Evolutionary conservation across 495 filamentous ascomycete genomes (phyloP), one percentile per base, ranked within the genome.

Genomic region (Penicillium malachiteum): DNA sequence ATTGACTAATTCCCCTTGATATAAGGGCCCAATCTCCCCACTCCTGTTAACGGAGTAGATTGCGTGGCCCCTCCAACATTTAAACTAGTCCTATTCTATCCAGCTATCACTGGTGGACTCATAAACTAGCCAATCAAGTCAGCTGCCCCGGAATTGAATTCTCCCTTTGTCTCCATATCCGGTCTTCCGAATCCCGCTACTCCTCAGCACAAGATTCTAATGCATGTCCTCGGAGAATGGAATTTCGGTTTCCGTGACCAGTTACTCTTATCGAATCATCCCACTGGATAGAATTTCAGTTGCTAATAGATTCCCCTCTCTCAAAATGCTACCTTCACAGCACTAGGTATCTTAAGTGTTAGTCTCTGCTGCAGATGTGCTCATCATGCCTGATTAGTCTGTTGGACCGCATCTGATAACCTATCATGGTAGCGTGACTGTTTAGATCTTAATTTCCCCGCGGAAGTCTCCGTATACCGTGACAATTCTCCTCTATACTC

Each of bases 401-500:
- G n/a, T 4, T 26, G 3, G n/a, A n/a, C 43, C 35, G 35, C 35
- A 10, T 38, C 35, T 26, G 21, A 26, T 26, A 26, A 26, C 21
- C 21, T 26, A 26, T 26, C 21, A 26, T 26, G 35, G 43, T 4
- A 30, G 3, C 0, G 21, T 44, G 16, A 44, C 21, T 26, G 21
- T 26, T 26, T 26, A 13, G 39, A 42, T 12, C 40, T 17, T 18
- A 5, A 21, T 26, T 43, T 11, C 49, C 16, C 37, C 49, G 37
- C 49, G 49, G 49, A 43, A 30, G 32, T n/a, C 49, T 43, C 49
- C 49, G 39, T 33, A 32, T 17, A 12, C 49, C 49, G 49, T 17
- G 1, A 34, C 8, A 46, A 16, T n/a, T 8, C 7, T 30, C 3
- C 13, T 30, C 35, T 30, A 43, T 43, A 43, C 41, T 0, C 7